Evolutionary conservation across 2,329 filamentous ascomycete genomes (phyloP), one percentile per base, ranked within the genome.

Genomic region (Fusarium piperis): DNA sequence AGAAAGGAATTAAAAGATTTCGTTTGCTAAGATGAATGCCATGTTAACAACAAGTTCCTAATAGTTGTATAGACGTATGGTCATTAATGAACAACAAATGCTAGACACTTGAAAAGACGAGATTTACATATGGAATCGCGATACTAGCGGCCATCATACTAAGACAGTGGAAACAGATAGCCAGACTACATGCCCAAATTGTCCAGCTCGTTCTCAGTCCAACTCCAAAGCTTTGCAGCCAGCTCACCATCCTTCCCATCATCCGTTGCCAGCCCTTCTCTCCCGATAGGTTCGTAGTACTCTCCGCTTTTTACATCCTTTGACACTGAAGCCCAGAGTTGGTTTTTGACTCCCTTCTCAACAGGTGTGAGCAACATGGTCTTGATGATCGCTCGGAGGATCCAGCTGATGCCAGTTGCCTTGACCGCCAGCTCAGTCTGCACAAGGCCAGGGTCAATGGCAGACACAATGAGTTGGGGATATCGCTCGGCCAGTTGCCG

Each of bases 241-340:
- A 81, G 41, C 15, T 72, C 76, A 35, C 78, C 74, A 33, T 80
- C 67, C 53, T 65, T 74, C 1, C 75, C 71, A n/a, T 67, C 48
- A 65, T 63, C 53, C 59, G 69, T 15, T 61, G 71, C 20, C 73
- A 72, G n/a, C 56, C 68, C 76, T 10, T 59, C 59, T 7, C 79
- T 69, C 6, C 79, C 80, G 2, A 82, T 72, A 0, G 79, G 79
- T 69, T 77, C 78, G 58, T 81, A 81, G 61, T 80, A 79, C 63
- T 77, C 63, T 9, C 41, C 41, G 13, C 20, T 48, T 11, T 75
- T 74, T 0, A 80, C 76, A n/a, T 79, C 77, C 6, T 73, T 73
- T 4, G 78, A 70, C n/a, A 80, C 79, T 2, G 80, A 77, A 13
- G 81, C 83, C 84, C 84, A 85, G 4, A 86, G 76, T 74, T 85